phyloP scores from a whole-genome alignment of 371 early-diverging fungal genomes.

The Mucor lusitanicus region DNA sequence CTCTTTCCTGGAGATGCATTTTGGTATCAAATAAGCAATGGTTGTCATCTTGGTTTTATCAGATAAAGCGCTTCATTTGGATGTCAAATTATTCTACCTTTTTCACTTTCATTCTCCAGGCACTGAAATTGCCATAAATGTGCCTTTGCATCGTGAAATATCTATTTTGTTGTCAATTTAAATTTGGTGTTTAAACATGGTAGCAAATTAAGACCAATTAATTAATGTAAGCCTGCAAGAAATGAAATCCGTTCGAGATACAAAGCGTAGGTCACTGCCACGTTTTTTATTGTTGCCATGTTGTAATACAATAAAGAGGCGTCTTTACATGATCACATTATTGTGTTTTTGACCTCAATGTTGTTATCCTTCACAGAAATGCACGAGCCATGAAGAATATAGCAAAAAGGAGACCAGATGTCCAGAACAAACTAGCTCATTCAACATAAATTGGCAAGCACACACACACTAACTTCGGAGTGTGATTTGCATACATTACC shows the following conservation, averaged over 20 bases:
- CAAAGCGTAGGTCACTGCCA: background rate
- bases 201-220: background rate
- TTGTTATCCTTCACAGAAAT: background rate
- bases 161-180: conserved; percentile 3
- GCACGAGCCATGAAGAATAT: background rate
- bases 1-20: background rate
- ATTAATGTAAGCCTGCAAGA: background rate
- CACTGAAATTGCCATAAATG: background rate
- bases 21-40: background rate
- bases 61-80: background rate
- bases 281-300: background rate
- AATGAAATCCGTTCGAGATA: background rate
- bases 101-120: background rate
- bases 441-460: background rate
- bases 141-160: background rate
- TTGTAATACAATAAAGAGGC: background rate
- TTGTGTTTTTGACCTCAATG: background rate
- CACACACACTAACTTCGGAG: background rate
- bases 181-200: background rate
- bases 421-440: background rate
- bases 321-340: background rate
- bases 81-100: background rate
- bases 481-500: background rate
- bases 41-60: background rate
- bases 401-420: background rate